Conservation (phyloP, 768 basidiomycete species). For the Saitozyma sp. region DNA sequence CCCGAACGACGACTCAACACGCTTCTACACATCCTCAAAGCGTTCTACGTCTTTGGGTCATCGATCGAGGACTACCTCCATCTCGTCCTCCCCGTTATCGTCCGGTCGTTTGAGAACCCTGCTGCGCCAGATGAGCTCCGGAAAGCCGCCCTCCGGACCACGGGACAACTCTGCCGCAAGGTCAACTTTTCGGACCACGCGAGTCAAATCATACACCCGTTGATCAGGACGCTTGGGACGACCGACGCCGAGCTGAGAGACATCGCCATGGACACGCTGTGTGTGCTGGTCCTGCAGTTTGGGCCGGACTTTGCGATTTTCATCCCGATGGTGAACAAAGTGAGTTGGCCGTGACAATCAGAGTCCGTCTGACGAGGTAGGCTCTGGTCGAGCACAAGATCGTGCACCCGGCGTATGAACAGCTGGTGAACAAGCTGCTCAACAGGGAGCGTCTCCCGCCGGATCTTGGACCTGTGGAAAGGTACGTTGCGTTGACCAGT, state of each 20-base stretch:
- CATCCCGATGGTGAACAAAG: constrained; percentile 95
- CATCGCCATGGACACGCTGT: constrained; percentile 89
- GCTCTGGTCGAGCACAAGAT: constrained; percentile 74
- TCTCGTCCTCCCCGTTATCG: constrained; percentile 90
- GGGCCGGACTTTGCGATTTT: constrained; percentile 97
- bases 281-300: constrained; percentile 86
- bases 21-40: constrained; percentile 82
- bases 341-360: constrained; percentile 44
- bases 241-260: constrained; percentile 69
- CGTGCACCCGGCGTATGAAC: constrained; percentile 79
- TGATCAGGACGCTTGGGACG: constrained; percentile 78
- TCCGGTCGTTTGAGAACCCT: constrained; percentile 80
- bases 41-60: constrained; percentile 89
- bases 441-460: constrained; percentile 89
- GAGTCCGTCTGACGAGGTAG: constrained; percentile 54
- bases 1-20: constrained; percentile 66
- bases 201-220: constrained; percentile 91
- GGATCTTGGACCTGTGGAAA: constrained; percentile 71
- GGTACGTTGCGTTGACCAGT: constrained; percentile 53
- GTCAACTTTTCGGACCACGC: constrained; percentile 99
- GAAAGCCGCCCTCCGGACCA: constrained; percentile 84
- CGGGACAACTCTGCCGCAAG: constrained; percentile 82
- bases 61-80: constrained; percentile 98
- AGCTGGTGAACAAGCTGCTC: constrained; percentile 79
- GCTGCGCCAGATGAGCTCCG: constrained; percentile 74